Evolutionary conservation across 2,329 filamentous ascomycete species (phyloP).

Genomic region (Coleophoma cylindrospora): DNA sequence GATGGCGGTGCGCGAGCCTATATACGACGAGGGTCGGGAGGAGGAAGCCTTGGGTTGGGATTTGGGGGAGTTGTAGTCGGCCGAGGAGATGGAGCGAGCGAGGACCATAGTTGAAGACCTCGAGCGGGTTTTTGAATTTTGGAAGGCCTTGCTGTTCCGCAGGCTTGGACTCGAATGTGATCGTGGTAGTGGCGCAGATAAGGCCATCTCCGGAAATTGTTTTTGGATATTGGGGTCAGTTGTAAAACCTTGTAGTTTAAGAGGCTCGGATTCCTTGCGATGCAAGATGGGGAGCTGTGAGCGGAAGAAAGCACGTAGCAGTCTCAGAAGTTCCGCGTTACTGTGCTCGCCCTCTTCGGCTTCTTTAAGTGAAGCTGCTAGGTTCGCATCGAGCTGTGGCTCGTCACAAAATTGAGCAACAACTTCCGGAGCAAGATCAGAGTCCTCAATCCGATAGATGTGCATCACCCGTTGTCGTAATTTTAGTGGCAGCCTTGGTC

Average conservation of each 20-base stretch:
- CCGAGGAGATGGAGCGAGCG: not conserved
- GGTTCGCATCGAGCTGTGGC: not conserved
- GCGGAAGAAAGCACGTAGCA: not conserved
- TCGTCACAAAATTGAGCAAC: slow-evolving; percentile 8
- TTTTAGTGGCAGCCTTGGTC: slow-evolving; percentile 13
- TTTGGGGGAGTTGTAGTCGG: not conserved
- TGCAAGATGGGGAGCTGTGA: not conserved
- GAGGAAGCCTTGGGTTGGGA: not conserved
- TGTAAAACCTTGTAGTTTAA: not conserved
- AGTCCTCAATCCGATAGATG: slow-evolving; percentile 15
- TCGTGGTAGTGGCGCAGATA: not conserved
- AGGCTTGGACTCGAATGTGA: not conserved
- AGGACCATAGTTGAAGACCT: not conserved
- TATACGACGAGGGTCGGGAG: not conserved
- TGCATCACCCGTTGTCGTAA: slow-evolving; percentile 17
- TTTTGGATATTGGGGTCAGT: not conserved
- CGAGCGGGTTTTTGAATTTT: not conserved
- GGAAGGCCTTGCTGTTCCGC: not conserved
- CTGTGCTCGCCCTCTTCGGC: not conserved
- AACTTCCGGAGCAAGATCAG: slow-evolving; percentile 12
- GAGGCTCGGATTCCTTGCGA: not conserved
- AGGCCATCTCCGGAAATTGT: not conserved
- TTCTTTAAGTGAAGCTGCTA: not conserved
- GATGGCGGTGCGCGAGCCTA: not conserved
- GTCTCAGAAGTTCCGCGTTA: not conserved